phyloP scores from a whole-genome alignment of 2,329 filamentous ascomycete species.

The Epichloe amarillans region DNA sequence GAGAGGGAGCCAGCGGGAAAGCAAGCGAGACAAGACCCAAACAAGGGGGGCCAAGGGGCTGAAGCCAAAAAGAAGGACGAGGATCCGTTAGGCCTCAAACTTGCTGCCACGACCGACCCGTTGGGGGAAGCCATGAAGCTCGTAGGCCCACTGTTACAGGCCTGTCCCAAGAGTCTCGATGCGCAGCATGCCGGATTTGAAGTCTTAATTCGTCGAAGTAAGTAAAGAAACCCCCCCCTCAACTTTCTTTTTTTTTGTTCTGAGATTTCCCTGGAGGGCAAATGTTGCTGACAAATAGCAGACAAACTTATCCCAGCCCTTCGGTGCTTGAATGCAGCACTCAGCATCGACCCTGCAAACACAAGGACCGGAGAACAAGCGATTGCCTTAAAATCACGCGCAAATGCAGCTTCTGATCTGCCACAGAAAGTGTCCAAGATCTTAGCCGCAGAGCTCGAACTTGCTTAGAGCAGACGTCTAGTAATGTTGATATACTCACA shows the following conservation, averaged over 20 bases:
- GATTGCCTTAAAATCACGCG: slow-evolving; percentile 51
- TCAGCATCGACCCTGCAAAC: slow-evolving; percentile 53
- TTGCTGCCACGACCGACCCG: slow-evolving; percentile 71
- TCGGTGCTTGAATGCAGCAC: slow-evolving; percentile 66
- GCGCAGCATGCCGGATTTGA: slow-evolving; percentile 82
- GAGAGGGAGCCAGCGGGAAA: slow-evolving; percentile 72
- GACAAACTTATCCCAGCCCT: slow-evolving; percentile 82
- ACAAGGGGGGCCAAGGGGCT: slow-evolving; percentile 55
- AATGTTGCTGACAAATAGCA: slow-evolving; percentile 20
- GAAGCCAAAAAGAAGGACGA: slow-evolving; percentile 78
- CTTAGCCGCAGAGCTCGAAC: slow-evolving; percentile 54
- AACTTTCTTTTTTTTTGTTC: neutral
- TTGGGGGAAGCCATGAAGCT: slow-evolving; percentile 79
- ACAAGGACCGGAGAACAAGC: slow-evolving; percentile 65
- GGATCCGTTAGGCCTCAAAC: slow-evolving; percentile 70
- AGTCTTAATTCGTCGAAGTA: slow-evolving; percentile 74
- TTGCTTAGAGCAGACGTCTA: slow-evolving; percentile 12
- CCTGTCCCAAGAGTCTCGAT: slow-evolving; percentile 66
- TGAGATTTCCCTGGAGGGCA: neutral
- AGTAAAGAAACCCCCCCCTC: slow-evolving; percentile 20
- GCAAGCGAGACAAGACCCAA: slow-evolving; percentile 68
- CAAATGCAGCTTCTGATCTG: slow-evolving; percentile 44
- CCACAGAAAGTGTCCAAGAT: slow-evolving; percentile 53
- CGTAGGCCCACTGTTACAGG: slow-evolving; percentile 66
- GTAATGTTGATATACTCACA: neutral